Percentiles rank a stretch among this genome's conserved stretches.
These are phyloP conservation scores for Allomyces javanicus DNA, from an alignment of 192 early-diverging fungal species.

Conservation along the genomic window DNA sequence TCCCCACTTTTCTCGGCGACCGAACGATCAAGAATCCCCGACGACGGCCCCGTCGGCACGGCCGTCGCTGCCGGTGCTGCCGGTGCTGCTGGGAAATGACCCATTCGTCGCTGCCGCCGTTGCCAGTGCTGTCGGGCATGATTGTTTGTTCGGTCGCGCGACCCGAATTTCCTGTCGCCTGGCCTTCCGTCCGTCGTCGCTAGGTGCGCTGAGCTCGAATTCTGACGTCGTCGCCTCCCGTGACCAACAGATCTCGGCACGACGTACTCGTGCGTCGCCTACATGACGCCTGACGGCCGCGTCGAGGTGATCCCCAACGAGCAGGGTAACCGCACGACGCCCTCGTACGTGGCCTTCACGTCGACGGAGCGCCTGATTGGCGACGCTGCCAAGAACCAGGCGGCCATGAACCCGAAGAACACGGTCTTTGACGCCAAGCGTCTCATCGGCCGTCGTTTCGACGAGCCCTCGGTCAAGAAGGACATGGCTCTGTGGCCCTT, in stretches of 20 bases:
- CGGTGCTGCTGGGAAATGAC: no score
- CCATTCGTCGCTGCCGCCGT: no score
- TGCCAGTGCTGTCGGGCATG: no score
- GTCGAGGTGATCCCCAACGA: constrained; percentile 68
- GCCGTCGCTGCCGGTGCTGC: no score
- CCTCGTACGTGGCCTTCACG: constrained; percentile 68
- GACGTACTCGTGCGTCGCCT: constrained; percentile 31
- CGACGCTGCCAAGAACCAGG: constrained; percentile 81
- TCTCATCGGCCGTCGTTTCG: constrained; percentile 71
- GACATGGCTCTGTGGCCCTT: constrained; percentile 73
- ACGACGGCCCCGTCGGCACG: no score
- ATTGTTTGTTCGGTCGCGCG: no score
- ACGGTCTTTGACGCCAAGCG: constrained; percentile 82
- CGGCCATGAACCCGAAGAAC: constrained; percentile 75
- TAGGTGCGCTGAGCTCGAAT: no score
- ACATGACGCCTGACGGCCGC: constrained; percentile 11
- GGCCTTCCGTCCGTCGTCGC: no score
- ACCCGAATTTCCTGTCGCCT: no score
- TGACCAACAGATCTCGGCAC: constrained; percentile 15
- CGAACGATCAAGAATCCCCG: no score
- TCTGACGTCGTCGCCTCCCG: no score
- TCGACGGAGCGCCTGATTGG: constrained; percentile 62
- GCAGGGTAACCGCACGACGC: constrained; percentile 75
- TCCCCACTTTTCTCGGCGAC: no score
- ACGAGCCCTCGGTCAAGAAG: constrained; percentile 59